Conservation (phyloP, 225 moss, liverwort and hornwort species). For the Ulota crispa region DNA sequence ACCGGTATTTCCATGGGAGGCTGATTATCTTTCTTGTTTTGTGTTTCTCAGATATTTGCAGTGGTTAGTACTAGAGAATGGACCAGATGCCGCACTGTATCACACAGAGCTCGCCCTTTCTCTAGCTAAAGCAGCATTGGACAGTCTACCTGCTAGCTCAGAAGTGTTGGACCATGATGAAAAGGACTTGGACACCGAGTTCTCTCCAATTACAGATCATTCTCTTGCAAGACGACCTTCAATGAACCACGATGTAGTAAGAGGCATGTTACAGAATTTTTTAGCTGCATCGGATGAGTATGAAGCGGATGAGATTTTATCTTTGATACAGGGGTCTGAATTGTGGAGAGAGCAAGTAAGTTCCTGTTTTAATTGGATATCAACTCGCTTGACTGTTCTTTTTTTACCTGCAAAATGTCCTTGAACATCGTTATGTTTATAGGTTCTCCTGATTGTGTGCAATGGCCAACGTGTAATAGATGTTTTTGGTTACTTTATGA, state of each 20-base stretch:
- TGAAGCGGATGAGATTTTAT: slow-evolving; percentile 68
- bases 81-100: slow-evolving; percentile 72
- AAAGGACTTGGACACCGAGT: slow-evolving; percentile 8
- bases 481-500: not conserved
- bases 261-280: slow-evolving; percentile 68
- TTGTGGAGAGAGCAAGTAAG: slow-evolving; percentile 98
- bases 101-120: slow-evolving; percentile 95
- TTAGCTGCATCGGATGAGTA: slow-evolving; percentile 78
- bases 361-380: not conserved
- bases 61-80: slow-evolving; percentile 95
- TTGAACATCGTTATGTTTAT: not conserved
- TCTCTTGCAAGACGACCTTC: slow-evolving; percentile 40
- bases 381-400: slow-evolving; percentile 1
- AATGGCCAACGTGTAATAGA: not conserved
- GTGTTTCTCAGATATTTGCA: slow-evolving; percentile 74
- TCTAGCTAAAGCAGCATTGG: slow-evolving; percentile 79
- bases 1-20: not conserved
- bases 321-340: slow-evolving; percentile 71
- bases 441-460: not conserved
- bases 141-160: slow-evolving; percentile 35
- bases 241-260: slow-evolving; percentile 50
- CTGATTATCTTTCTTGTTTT: slow-evolving; percentile 11
- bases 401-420: not conserved
- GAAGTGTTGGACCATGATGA: slow-evolving; percentile 26
- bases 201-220: slow-evolving; percentile 11